These are phyloP conservation scores for Aechmea fasciata DNA, from an alignment of 176 grass and related monocot species.

Conservation along the genomic window DNA sequence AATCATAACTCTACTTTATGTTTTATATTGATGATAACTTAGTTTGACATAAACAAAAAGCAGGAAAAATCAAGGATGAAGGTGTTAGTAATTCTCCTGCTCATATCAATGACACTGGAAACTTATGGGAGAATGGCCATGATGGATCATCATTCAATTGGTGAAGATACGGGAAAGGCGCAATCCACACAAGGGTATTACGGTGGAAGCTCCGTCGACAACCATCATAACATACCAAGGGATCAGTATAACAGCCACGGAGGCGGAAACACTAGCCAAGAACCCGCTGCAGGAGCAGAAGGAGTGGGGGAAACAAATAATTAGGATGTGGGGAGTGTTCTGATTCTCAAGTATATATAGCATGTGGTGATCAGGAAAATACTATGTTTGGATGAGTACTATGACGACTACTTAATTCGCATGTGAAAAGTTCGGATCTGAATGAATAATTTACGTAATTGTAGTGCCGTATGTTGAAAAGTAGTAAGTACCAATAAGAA, in stretches of 20 bases:
- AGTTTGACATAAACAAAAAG: not conserved
- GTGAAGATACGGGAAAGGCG: conserved; percentile 5
- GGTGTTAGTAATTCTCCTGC: conserved; percentile 14
- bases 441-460: no score
- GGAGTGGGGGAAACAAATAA: conserved; percentile 12
- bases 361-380: not conserved
- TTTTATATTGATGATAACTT: not conserved
- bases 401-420: no score
- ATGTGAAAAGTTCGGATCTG: no score
- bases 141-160: conserved; percentile 26
- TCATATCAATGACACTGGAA: conserved; percentile 9
- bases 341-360: not conserved
- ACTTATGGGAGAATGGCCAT: conserved; percentile 19
- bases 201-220: conserved; percentile 20
- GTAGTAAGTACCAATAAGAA: no score
- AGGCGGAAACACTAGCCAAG: conserved; percentile 2
- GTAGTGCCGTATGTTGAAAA: no score
- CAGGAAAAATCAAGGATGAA: conserved; percentile 21
- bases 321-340: not conserved
- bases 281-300: conserved; percentile 3
- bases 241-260: conserved; percentile 22
- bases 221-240: conserved; percentile 36
- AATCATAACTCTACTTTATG: not conserved
- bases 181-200: conserved; percentile 4
- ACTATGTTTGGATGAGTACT: not conserved